phyloP scores from a whole-genome alignment of 768 basidiomycete genomes.

The Cystobasidium tubakii region DNA sequence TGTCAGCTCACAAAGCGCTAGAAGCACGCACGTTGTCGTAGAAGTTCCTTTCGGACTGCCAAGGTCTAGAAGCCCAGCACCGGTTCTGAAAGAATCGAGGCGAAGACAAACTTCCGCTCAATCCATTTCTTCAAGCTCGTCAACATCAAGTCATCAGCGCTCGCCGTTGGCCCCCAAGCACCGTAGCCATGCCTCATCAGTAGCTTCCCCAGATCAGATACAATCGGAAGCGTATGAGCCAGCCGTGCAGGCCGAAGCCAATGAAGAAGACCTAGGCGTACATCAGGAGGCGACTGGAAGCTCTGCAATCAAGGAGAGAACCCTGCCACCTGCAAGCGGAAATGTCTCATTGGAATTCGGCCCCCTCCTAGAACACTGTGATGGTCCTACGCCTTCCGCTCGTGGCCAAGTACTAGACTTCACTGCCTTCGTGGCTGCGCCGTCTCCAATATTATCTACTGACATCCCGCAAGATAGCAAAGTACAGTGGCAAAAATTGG shows the following conservation, averaged over 20 bases:
- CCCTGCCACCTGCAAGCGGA: not conserved
- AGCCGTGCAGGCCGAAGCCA: too few relatives aligned
- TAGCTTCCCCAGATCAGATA: too few relatives aligned
- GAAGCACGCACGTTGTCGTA: not conserved
- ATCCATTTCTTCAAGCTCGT: not conserved
- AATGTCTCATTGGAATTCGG: not conserved
- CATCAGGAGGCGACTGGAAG: too few relatives aligned
- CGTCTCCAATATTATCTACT: constrained; percentile 7
- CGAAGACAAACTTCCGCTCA: not conserved
- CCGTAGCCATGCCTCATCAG: too few relatives aligned
- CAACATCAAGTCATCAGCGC: not conserved
- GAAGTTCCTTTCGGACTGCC: not conserved
- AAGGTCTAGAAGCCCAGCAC: not conserved
- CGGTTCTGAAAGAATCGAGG: not conserved
- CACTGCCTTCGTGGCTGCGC: constrained; percentile 39
- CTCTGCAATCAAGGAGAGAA: too few relatives aligned
- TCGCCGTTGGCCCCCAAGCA: not conserved
- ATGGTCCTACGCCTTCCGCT: not conserved
- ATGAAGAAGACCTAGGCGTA: too few relatives aligned
- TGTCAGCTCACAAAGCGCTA: not conserved
- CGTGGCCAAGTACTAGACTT: constrained; percentile 36
- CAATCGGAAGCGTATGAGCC: too few relatives aligned
- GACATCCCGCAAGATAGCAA: not conserved
- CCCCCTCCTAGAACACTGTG: not conserved
- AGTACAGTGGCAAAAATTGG: constrained; percentile 61